Evolutionary conservation across 2,329 filamentous ascomycete species (phyloP), one percentile per base, ranked within the genome.

Genomic region (Penicillium sp.): DNA sequence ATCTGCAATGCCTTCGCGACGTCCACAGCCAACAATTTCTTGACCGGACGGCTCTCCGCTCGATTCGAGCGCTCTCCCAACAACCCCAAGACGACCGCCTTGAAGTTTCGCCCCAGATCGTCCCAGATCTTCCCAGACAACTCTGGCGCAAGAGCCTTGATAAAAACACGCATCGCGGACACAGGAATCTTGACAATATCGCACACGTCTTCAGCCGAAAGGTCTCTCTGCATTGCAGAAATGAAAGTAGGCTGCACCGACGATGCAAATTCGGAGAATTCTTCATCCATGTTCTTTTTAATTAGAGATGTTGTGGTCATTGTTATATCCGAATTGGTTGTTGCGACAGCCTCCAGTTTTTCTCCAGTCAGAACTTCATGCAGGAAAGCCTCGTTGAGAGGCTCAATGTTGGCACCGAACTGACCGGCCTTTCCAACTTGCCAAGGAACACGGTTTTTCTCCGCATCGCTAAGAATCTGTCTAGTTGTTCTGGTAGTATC

Each of bases 51-150:
- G 52, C 46, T 49, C 43, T 55, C 46, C 16, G 46, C 20, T 14
- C 52, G 24, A 40, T 49, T 55, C 23, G 52, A 55, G 18, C 52
- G 33, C 12, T 49, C 23, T 49, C 38, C 49, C 46, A 55, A 48
- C 35, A 55, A 49, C 23, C 46, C 33, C 11, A 55, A 47, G 18
- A 55, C 43, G 12, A 55, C 52, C 45, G 16, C n/a, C 30, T 49
- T 55, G 33, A 55, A 49, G 24, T 49, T 55, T n/a, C 40, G n/a
- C 18, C 18, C 46, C 46, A 55, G n/a, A 48, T 55, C 26, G n/a
- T 11, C 18, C 46, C 46, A 55, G n/a, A 48, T 55, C 26, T 33
- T 33, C 28, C 28, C 28, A 33, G 28, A 33, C 23, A 51, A 51
- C 14, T 26, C 48, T 18, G 48, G 48, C 26, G 38, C 40, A 3